A percentile compares a stretch with the other conserved stretches of the same genome.
Evolutionary conservation across 1,284 basidiomycete genomes (phyloP).

Genomic region (Sporisorium exsertum): DNA sequence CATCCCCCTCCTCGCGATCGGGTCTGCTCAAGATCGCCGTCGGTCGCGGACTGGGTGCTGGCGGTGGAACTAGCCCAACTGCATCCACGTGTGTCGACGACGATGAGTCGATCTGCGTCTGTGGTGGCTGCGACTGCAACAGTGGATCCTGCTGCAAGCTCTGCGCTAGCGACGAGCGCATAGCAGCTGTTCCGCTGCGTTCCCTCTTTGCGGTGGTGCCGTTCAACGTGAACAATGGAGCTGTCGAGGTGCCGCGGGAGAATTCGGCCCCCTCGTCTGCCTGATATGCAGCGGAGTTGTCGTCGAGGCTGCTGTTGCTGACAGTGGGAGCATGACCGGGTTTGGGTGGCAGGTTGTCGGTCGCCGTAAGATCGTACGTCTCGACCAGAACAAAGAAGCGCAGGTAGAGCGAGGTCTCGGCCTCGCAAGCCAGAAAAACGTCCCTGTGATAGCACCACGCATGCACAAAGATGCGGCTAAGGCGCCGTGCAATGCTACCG

Average conservation of each 20-base stretch:
- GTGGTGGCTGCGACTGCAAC: constrained; percentile 2
- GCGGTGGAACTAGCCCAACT: constrained; percentile 44
- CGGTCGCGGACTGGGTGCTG: constrained; percentile 45
- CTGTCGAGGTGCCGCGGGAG: constrained; percentile 11
- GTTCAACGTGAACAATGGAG: constrained; percentile 19
- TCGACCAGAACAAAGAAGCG: constrained; percentile 86
- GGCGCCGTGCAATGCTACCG: constrained; percentile 83
- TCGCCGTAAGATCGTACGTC: constrained; percentile 77
- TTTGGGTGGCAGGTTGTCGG: constrained; percentile 44
- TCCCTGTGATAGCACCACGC: constrained; percentile 84
- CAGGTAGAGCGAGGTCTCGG: constrained; percentile 88
- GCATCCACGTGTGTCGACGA: constrained; percentile 20
- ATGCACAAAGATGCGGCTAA: constrained; percentile 94
- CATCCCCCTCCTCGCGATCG: constrained; percentile 43
- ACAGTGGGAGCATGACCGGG: constrained; percentile 13
- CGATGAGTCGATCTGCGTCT: not conserved
- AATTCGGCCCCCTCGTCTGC: constrained; percentile 23
- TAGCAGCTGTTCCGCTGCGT: constrained; percentile 31
- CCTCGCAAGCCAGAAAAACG: constrained; percentile 87
- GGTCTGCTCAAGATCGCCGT: constrained; percentile 41
- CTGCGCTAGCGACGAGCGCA: constrained; percentile 27
- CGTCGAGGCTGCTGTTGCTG: not conserved
- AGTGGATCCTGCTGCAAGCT: constrained; percentile 6
- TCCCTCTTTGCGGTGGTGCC: constrained; percentile 38
- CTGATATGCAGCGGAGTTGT: not conserved